Base-by-base conservation (phyloP, 371 early-diverging fungal species). In the Lichtheimia hyalospora region DNA sequence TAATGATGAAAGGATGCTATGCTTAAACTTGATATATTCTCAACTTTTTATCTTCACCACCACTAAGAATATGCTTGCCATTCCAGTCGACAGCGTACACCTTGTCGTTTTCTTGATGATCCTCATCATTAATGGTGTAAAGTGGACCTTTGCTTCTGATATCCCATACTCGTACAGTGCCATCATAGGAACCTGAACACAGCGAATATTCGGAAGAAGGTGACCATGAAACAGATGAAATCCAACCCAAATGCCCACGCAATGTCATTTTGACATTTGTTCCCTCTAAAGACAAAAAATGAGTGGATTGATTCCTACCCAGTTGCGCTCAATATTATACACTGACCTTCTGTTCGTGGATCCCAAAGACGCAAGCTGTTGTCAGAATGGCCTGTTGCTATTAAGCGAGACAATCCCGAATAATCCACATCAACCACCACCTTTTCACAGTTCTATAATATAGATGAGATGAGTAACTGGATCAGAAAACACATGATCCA, bases 91-190 rank as follows among this genome's bases (percentile, higher is more conserved):
- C 82, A 61, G 84, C 85, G 46, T 93, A 80, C 41, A 95, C 71
- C 81, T 95, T 94, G 68, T 87, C 75, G n/a, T 68, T 64, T 53
- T 55, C 66, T 52, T 63, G 73, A 54, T 68, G 71, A 66, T 75
- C 65, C 13, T 74, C 81, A 23, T 58, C 66, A 7, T 72, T 73
- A 4, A 92, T 60, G 4, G 89, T 84, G 65, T 91, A 92, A 52
- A 92, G 69, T 24, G 95, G 84, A 5, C 84, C 87, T 57, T 83
- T 86, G 73, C 90, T 89, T 67, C 98, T 87, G 42, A 96, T 87
- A 77, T 97, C 98, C 96, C 96, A 96, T 41, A 97, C 86, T 64
- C 91, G 91, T 58, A 96, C 72, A n/a, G 89, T 83, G 16, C 86
- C 79, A 70, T 97, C 98, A 65, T 94, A 92, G 39, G 94, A 93